Evolutionary conservation across 768 basidiomycete genomes (phyloP).

Genomic region (Auricularia heimuer): DNA sequence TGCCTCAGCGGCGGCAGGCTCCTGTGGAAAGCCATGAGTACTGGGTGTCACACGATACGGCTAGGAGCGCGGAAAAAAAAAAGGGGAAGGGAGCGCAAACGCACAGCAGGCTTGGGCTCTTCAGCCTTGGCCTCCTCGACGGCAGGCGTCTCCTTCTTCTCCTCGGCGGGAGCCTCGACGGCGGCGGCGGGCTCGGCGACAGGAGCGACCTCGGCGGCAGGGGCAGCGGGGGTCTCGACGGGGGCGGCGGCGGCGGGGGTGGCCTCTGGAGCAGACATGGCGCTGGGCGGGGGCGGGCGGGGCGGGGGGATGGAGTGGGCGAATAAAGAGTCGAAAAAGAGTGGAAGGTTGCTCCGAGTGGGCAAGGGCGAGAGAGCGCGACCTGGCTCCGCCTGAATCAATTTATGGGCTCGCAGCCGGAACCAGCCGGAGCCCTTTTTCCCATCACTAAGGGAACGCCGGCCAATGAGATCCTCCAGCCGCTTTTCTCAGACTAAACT

Average conservation of each 20-base stretch:
- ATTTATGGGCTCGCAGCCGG: neutral
- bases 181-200: conserved; percentile 8
- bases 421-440: neutral
- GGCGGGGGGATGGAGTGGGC: conserved; percentile 44
- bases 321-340: conserved; percentile 15
- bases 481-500: neutral
- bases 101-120: neutral
- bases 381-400: conserved; percentile 11
- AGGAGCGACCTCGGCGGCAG: conserved; percentile 8
- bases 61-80: neutral
- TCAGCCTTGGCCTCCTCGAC: neutral
- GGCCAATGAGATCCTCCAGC: neutral
- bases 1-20: neutral
- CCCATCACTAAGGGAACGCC: conserved; percentile 1
- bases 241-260: conserved; percentile 10
- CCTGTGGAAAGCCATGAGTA: neutral
- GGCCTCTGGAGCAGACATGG: conserved; percentile 57
- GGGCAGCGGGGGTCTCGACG: conserved; percentile 6
- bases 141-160: neutral
- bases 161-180: conserved; percentile 1
- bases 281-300: conserved; percentile 25
- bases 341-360: conserved; percentile 19
- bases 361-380: conserved; percentile 31
- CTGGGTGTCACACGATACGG: neutral
- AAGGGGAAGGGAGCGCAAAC: neutral